These are phyloP conservation scores for Setomelanomma holmii DNA, from an alignment of 2,329 filamentous ascomycete species.

Conservation along the genomic window DNA sequence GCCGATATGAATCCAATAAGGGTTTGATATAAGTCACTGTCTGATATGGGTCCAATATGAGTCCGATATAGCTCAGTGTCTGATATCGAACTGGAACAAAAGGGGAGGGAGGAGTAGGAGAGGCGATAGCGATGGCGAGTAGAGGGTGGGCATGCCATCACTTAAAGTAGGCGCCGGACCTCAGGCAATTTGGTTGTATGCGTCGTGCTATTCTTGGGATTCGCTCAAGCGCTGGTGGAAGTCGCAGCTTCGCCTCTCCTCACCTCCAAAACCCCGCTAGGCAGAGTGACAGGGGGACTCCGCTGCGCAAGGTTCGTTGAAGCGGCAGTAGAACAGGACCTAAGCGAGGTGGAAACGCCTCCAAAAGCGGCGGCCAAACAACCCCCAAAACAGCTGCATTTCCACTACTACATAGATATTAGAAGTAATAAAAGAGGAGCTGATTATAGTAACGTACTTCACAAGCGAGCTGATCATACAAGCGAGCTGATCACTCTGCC, in stretches of 20 bases:
- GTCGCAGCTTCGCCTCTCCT: slow-evolving; percentile 1
- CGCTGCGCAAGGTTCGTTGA: slow-evolving; percentile 5
- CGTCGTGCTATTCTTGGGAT: no score
- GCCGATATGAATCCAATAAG: no score
- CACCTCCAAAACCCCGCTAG: background rate
- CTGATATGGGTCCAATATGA: no score
- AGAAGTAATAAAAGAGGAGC: no score
- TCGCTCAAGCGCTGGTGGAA: background rate
- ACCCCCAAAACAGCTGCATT: slow-evolving; percentile 7
- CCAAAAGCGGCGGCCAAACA: slow-evolving; percentile 14
- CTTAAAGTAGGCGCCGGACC: slow-evolving; percentile 12
- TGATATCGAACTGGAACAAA: no score
- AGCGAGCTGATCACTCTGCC: no score
- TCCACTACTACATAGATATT: slow-evolving; percentile 6
- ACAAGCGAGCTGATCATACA: no score
- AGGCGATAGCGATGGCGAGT: slow-evolving; percentile 5
- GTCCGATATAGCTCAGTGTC: no score
- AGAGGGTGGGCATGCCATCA: slow-evolving; percentile 12
- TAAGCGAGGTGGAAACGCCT: slow-evolving; percentile 7
- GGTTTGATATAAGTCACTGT: no score
- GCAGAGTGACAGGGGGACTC: slow-evolving; percentile 1
- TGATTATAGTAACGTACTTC: no score
- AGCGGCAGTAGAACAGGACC: slow-evolving; percentile 2
- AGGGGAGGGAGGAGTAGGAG: slow-evolving; percentile 6
- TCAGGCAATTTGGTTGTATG: slow-evolving; percentile 2